Evolutionary conservation across 257 asterid species (phyloP).

Genomic region (Solanum gracilifrons): DNA sequence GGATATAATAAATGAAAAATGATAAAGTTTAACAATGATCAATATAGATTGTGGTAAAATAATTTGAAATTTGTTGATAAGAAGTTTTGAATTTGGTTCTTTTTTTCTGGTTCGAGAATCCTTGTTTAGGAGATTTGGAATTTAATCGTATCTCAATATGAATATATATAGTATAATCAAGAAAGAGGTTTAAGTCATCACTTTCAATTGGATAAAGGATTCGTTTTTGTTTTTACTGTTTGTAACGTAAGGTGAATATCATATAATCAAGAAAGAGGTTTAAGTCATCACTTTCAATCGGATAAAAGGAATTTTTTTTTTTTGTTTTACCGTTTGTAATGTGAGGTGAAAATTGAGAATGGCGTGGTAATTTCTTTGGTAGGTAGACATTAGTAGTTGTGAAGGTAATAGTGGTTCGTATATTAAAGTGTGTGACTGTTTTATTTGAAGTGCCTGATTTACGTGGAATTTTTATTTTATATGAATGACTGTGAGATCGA

Average conservation of each 20-base stretch:
- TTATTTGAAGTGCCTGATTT: rapidly evolving
- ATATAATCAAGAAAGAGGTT: background rate
- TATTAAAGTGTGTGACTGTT: rapidly evolving
- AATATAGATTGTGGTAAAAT: rapidly evolving
- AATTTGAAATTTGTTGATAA: rapidly evolving
- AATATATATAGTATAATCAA: background rate
- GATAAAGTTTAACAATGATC: background rate
- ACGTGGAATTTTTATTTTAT: background rate
- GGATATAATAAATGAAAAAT: no score
- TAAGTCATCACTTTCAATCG: background rate
- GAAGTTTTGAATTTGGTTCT: background rate
- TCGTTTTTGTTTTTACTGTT: background rate
- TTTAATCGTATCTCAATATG: background rate
- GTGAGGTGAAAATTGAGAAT: background rate
- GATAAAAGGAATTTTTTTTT: background rate
- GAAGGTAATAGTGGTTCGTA: background rate
- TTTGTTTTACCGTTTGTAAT: background rate
- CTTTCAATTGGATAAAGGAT: background rate
- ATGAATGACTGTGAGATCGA: background rate
- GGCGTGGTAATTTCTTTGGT: background rate
- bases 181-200: background rate
- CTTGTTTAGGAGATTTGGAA: background rate
- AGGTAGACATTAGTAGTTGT: background rate
- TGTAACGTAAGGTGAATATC: background rate
- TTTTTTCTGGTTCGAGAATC: background rate